phyloP scores from a whole-genome alignment of 441 rosid species.

The Pelargonium myrrhifolium region DNA sequence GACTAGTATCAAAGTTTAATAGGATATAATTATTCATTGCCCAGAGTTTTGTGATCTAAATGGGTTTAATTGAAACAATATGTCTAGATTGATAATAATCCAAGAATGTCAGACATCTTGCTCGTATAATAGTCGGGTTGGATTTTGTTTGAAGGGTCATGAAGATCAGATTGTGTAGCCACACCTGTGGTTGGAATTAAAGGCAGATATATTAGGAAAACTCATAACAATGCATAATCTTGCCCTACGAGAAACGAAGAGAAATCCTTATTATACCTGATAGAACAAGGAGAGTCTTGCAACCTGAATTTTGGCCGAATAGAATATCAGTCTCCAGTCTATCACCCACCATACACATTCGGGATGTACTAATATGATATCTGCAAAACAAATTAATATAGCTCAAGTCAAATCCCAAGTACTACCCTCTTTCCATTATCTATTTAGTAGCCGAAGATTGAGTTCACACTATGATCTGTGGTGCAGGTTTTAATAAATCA shows the following conservation, averaged over 20 bases:
- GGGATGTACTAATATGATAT: constrained; percentile 49
- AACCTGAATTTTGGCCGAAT: constrained; percentile 75
- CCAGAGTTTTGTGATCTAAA: too few relatives aligned
- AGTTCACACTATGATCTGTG: too few relatives aligned
- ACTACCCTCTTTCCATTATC: not conserved
- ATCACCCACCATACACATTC: constrained; percentile 97
- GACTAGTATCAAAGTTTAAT: too few relatives aligned
- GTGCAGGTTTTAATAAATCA: too few relatives aligned
- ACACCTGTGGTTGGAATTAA: constrained; percentile 40
- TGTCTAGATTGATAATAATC: constrained; percentile 20
- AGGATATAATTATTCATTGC: too few relatives aligned
- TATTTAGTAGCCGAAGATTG: not conserved
- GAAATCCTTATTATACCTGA: constrained; percentile 36
- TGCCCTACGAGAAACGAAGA: not conserved
- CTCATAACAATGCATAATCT: not conserved
- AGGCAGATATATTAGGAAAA: not conserved
- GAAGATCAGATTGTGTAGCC: constrained; percentile 49
- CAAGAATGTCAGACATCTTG: constrained; percentile 52
- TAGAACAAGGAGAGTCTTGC: constrained; percentile 86
- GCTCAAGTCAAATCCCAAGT: not conserved
- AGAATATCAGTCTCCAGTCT: constrained; percentile 82
- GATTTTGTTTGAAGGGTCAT: constrained; percentile 43
- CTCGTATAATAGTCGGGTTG: constrained; percentile 68
- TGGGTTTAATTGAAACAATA: too few relatives aligned
- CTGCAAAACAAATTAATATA: constrained; percentile 32